These are phyloP conservation scores for Zygoascus meyerae DNA, from an alignment of 1,139 yeast species.

Conservation along the genomic window DNA sequence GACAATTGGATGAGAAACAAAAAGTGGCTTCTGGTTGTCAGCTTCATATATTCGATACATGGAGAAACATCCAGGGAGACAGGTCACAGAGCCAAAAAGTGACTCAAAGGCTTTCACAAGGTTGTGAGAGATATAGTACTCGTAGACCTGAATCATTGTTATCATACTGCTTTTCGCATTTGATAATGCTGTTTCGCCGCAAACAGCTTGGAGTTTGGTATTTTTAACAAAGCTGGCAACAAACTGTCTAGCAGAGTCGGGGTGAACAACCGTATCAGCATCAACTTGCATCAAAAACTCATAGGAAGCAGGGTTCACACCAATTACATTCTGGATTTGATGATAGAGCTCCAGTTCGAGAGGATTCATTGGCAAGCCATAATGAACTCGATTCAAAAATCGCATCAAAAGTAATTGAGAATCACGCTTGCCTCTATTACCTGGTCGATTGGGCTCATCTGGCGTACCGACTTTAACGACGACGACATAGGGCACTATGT, in stretches of 20 bases:
- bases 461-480: constrained; percentile 41
- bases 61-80: constrained; percentile 41
- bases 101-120: constrained; percentile 40
- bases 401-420: constrained; percentile 39
- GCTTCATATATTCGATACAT: constrained; percentile 36
- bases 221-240: constrained; percentile 36
- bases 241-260: constrained; percentile 35
- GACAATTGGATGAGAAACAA: constrained; percentile 37
- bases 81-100: constrained; percentile 40
- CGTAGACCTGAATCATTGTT: constrained; percentile 42
- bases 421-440: constrained; percentile 42
- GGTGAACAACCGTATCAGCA: constrained; percentile 39
- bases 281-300: constrained; percentile 40
- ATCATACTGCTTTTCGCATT: constrained; percentile 37
- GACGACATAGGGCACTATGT: constrained; percentile 40
- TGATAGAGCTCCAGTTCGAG: constrained; percentile 39
- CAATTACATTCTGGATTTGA: constrained; percentile 39
- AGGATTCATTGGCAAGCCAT: constrained; percentile 39
- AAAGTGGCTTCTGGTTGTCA: constrained; percentile 36
- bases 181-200: constrained; percentile 40
- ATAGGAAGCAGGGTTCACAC: constrained; percentile 40
- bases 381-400: constrained; percentile 39
- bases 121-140: constrained; percentile 41
- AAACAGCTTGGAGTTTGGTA: constrained; percentile 36
- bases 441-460: constrained; percentile 38